Evolutionary conservation across 2,329 filamentous ascomycete species (phyloP).

Genomic region (Drechslerella coelobrocha): DNA sequence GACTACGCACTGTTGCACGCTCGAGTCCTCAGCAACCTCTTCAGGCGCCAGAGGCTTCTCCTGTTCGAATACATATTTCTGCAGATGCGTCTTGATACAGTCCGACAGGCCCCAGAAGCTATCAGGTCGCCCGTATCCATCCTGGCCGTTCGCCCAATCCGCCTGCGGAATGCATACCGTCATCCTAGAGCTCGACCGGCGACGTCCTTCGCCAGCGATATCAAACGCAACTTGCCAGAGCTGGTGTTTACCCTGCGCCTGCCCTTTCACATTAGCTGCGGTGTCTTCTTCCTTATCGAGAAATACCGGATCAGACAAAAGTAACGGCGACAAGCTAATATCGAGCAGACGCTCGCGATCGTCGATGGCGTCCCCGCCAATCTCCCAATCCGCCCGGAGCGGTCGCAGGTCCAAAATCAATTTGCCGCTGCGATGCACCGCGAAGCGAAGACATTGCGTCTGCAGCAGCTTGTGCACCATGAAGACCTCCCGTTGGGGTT

Average conservation of each 20-base stretch:
- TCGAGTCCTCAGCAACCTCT: not conserved
- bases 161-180: not conserved
- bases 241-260: not conserved
- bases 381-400: not conserved
- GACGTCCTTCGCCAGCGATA: not conserved
- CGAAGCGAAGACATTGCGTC: not conserved
- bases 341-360: not conserved
- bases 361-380: not conserved
- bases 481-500: not conserved
- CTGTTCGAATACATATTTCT: not conserved
- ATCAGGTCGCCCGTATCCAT: not conserved
- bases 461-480: slow-evolving; percentile 1
- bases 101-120: not conserved
- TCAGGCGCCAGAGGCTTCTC: not conserved
- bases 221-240: not conserved
- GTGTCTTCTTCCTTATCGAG: not conserved
- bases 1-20: not conserved
- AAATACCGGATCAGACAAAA: not conserved
- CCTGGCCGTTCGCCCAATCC: not conserved
- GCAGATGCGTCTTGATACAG: not conserved
- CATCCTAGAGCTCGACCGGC: not conserved
- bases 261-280: not conserved
- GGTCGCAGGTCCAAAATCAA: not conserved
- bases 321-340: not conserved
- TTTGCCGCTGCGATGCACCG: not conserved